Percentiles rank a stretch among this genome's conserved stretches.
Conservation (phyloP, 352 stramenopile genomes). For the Poterioochromonas sp. region DNA sequence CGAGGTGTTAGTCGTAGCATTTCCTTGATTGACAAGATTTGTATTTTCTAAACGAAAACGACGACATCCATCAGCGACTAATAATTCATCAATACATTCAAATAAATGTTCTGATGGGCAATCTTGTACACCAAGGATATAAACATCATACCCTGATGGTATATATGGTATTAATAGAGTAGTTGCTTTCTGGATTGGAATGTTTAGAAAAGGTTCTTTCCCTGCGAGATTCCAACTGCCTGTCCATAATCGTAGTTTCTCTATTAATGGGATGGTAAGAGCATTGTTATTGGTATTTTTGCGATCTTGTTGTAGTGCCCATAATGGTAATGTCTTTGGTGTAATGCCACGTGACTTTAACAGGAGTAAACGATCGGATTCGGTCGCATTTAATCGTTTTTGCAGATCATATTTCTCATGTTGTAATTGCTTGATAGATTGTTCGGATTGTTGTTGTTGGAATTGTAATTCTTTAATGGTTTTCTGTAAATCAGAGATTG, state of each 20-base stretch:
- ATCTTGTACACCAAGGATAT: conserved; percentile 68
- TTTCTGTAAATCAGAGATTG: not conserved
- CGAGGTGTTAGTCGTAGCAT: not conserved
- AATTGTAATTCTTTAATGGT: not conserved
- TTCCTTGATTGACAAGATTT: not conserved
- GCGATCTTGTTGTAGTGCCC: not conserved
- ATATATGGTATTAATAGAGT: conserved; percentile 56
- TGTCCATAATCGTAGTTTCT: conserved; percentile 54
- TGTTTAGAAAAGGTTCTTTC: conserved; percentile 54
- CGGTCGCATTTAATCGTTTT: not conserved
- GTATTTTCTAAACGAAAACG: not conserved
- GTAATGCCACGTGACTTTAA: conserved; percentile 16
- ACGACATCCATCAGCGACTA: not conserved
- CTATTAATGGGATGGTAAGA: not conserved
- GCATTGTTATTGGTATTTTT: not conserved
- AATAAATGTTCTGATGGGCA: conserved; percentile 70
- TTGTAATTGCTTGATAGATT: not conserved
- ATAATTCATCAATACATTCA: conserved; percentile 55
- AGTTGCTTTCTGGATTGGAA: not conserved
- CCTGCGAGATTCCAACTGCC: conserved; percentile 73
- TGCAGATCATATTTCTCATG: not conserved
- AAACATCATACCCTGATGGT: conserved; percentile 67
- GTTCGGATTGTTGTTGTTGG: not conserved
- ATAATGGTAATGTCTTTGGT: conserved; percentile 10
- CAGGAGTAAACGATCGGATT: conserved; percentile 5